These are phyloP conservation scores for Phytophthora pluvialis DNA, from an alignment of 352 stramenopile species.

Conservation along the genomic window DNA sequence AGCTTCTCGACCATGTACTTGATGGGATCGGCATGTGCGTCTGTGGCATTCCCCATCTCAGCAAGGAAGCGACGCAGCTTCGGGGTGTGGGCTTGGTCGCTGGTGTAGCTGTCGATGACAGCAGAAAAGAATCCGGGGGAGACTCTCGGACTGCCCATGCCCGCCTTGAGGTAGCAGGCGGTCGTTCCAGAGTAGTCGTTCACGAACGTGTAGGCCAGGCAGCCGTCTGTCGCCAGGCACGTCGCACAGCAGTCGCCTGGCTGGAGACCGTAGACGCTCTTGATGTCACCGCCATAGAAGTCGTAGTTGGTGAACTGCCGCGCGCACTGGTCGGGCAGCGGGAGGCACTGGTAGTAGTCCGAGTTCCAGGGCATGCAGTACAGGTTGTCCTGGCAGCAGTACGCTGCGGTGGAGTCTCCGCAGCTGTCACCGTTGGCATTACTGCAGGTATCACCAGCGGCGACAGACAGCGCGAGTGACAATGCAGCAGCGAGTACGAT, in stretches of 20 bases:
- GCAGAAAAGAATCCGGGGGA: constrained; percentile 16
- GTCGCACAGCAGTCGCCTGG: too few species aligned
- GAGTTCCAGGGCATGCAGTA: constrained; percentile 61
- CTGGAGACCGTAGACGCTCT: constrained; percentile 39
- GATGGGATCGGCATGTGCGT: constrained; percentile 4
- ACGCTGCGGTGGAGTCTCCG: constrained; percentile 12
- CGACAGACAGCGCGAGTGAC: constrained; percentile 3
- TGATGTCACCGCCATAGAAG: constrained; percentile 49
- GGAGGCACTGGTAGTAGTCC: constrained; percentile 52
- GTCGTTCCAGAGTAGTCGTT: constrained; percentile 43
- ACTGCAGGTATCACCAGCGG: constrained; percentile 12
- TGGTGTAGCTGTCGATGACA: constrained; percentile 40
- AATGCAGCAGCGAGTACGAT: constrained; percentile 7
- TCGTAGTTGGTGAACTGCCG: constrained; percentile 46
- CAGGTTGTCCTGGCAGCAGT: constrained; percentile 46
- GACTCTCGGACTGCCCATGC: constrained; percentile 24
- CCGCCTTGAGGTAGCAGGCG: constrained; percentile 44
- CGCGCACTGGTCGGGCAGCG: constrained; percentile 35
- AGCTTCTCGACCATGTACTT: too few species aligned
- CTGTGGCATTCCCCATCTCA: too few species aligned
- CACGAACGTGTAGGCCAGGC: constrained; percentile 63
- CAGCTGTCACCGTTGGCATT: constrained; percentile 23
- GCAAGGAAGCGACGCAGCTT: constrained; percentile 12
- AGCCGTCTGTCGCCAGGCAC: too few species aligned
- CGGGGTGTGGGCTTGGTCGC: too few species aligned